Evolutionary conservation across 2,329 filamentous ascomycete genomes (phyloP), one percentile per base, ranked within the genome.

Genomic region (Diaporthe batatas): DNA sequence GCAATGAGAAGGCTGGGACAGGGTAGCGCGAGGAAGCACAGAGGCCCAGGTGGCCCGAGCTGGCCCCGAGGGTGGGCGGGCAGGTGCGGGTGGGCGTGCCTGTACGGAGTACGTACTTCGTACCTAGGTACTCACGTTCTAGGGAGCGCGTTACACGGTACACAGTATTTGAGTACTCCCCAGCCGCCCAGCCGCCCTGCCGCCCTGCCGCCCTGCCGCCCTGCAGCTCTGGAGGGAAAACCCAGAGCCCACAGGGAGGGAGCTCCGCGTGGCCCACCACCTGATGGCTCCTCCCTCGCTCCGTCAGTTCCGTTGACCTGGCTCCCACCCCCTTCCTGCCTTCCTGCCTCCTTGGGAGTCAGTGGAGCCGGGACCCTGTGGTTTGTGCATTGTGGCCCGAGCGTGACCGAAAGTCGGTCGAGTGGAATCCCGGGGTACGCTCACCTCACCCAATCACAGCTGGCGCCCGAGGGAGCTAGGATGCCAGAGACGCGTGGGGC

Each of bases 1-100:
- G 62, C 62, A 36, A 6, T 36, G 62, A 65, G 62, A 65, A 65
- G 62, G 62, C 62, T 65, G 62, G 62, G 62, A 51, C 59, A 65
- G 62, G 62, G 62, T 36, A 65, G 62, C 62, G 62, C 44, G 44
- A 51, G 62, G 44, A 25, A 65, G 62, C 62, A 65, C 62, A 65
- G 62, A 51, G 62, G 44, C 62, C 44, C 29, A 51, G 62, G 62
- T 65, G 62, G 62, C 62, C 62, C 62, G 62, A 65, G 62, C 62
- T 65, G 62, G 21, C 59, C 59, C 16, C 42, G 42, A 23, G 8
- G 59, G 29, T 49, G 44, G 59, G 42, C 58, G 32, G 32, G 58
- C 39, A 64, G 58, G 58, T 49, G 53, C 11, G 18, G 29, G 53
- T n/a, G n/a, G n/a, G n/a, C n/a, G n/a, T n/a, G n/a, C n/a, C n/a